phyloP scores from a whole-genome alignment of 208 protist genomes.

The Trypanosomatidae sp. region DNA sequence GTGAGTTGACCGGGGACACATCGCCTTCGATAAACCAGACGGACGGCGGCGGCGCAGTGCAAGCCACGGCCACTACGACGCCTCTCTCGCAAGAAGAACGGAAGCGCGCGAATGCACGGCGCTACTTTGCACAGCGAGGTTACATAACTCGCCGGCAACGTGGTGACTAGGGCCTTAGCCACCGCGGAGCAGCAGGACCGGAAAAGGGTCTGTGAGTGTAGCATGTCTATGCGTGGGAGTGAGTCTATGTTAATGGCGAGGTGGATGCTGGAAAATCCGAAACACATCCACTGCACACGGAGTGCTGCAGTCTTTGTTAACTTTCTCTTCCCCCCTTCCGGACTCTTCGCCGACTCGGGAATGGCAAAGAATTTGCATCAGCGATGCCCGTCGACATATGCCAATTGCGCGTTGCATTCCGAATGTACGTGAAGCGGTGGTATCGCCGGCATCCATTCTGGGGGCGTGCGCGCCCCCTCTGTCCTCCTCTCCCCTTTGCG shows the following conservation, averaged over 20 bases:
- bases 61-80: neutral
- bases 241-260: neutral
- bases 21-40: conserved; percentile 1
- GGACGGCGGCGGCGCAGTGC: neutral
- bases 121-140: conserved; percentile 36
- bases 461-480: neutral
- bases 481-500: neutral
- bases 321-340: neutral
- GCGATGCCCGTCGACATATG: neutral
- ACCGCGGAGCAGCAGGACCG: conserved; percentile 6
- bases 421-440: neutral
- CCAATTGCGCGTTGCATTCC: neutral
- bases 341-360: neutral
- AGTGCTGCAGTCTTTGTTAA: neutral
- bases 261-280: neutral
- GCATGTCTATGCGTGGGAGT: neutral
- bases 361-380: neutral
- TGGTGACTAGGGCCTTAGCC: conserved; percentile 9
- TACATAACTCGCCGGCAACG: conserved; percentile 22
- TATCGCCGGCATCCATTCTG: neutral
- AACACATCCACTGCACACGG: neutral
- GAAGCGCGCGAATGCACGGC: conserved; percentile 38
- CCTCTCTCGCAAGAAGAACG: conserved; percentile 25
- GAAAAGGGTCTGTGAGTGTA: neutral
- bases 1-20: neutral